Conservation (phyloP, 164 flowering plant species). For the Tinospora cordifolia region DNA sequence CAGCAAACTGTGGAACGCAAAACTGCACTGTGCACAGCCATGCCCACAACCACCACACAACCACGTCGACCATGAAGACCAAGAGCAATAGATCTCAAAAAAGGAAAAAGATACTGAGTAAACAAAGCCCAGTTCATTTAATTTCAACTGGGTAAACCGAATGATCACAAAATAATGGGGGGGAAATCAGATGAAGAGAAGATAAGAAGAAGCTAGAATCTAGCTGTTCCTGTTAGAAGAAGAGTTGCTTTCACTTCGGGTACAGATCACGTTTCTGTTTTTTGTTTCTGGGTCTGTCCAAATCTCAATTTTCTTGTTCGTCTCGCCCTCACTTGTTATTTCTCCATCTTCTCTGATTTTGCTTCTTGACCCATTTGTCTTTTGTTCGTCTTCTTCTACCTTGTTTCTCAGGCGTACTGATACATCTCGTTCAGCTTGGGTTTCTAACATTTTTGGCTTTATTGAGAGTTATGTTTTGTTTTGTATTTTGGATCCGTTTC, state of each 20-base stretch:
- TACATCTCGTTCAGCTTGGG: background rate
- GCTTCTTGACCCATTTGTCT: slow-evolving; percentile 12
- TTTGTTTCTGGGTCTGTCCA: slow-evolving; percentile 18
- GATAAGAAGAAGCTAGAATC: slow-evolving; percentile 5
- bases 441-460: background rate
- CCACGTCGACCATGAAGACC: background rate
- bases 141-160: background rate
- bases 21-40: background rate
- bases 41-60: background rate
- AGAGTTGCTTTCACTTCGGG: slow-evolving; percentile 31
- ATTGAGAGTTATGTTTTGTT: background rate
- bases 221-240: background rate
- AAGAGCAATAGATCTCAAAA: background rate
- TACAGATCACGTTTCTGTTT: slow-evolving; percentile 12
- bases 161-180: background rate
- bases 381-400: slow-evolving; percentile 8
- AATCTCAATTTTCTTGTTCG: slow-evolving; percentile 22
- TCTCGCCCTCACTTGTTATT: slow-evolving; percentile 21
- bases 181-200: background rate
- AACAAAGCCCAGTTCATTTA: background rate
- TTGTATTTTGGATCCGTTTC: background rate
- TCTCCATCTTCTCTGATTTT: slow-evolving; percentile 7
- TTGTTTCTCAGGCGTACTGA: background rate
- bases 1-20: background rate
- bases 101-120: background rate